Conservation (phyloP, 352 stramenopile genomes). For the Phytopythium delawarense region DNA sequence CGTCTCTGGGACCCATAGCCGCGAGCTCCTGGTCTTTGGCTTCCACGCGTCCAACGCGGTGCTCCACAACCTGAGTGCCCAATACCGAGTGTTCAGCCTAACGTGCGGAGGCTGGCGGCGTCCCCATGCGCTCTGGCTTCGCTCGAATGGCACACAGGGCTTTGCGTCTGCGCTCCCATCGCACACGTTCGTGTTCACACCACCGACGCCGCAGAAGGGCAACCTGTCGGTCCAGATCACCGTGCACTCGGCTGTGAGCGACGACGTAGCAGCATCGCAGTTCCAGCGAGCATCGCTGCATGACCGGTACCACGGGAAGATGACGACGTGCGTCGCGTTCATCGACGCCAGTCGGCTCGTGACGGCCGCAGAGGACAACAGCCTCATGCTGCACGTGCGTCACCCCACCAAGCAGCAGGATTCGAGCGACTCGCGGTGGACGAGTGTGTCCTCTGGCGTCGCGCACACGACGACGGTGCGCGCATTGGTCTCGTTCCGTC, state of each 20-base stretch:
- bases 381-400: slow-evolving; percentile 63
- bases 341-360: slow-evolving; percentile 42
- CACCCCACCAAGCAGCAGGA: slow-evolving; percentile 1
- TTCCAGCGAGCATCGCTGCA: slow-evolving; percentile 50
- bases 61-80: slow-evolving; percentile 66
- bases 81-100: slow-evolving; percentile 73
- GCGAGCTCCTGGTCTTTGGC: slow-evolving; percentile 75
- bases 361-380: slow-evolving; percentile 81
- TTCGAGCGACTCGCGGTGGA: slow-evolving; percentile 23
- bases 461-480: slow-evolving; percentile 83
- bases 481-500: slow-evolving; percentile 47
- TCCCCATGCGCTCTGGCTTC: slow-evolving; percentile 52
- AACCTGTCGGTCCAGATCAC: slow-evolving; percentile 42
- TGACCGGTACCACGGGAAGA: slow-evolving; percentile 67
- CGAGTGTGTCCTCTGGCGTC: slow-evolving; percentile 44
- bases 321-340: slow-evolving; percentile 59
- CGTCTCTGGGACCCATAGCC: slow-evolving; percentile 1
- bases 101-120: slow-evolving; percentile 82
- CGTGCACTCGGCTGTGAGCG: slow-evolving; percentile 51
- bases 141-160: slow-evolving; percentile 1
- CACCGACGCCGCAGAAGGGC: slow-evolving; percentile 38
- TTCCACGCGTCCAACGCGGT: slow-evolving; percentile 75
- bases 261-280: neutral
- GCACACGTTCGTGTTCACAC: slow-evolving; percentile 72
- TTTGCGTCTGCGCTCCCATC: slow-evolving; percentile 25